Base-by-base conservation (phyloP, 2,329 filamentous ascomycete species). In the Aspergillus aculeatinus region DNA sequence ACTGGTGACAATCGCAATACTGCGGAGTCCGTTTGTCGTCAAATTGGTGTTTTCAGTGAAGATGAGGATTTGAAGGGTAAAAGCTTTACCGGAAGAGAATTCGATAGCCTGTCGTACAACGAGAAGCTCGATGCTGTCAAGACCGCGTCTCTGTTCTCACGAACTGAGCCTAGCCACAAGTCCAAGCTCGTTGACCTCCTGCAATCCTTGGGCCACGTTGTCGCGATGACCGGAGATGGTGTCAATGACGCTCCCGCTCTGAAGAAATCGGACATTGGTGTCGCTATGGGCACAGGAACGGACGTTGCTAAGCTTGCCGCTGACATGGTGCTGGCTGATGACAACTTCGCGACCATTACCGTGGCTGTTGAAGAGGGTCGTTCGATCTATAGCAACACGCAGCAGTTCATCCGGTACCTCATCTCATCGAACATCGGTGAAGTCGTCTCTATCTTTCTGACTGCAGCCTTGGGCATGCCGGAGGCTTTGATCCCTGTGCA, bases 371-470 rank as follows among this genome's bases (percentile, higher is more conserved):
- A 99, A 76, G 95, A 99, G 79, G 95, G 95, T 57, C 90, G 95
- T 64, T 93, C 93, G 65, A 99, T 99, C 79, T 99, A 97, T 85
- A 98, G 95, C 88, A 99, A 99, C 83, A 99, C 95, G 5, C 95
- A 99, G 76, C 95, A 99, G 76, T 99, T 99, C 79, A 99, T 99
- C 79, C 91, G 96, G 53, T 99, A 99, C 77, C 85, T 99, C 63
- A 99, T 99, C 76, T 98, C 94, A 9, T 98, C 94, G 65, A 99
- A 99, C 81, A 99, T 99, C 67, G 96, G 95, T 70, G 95, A 99
- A 77, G 95, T 99, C 39, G 95, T 99, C 39, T 98, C 95, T 10
- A 99, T 99, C 78, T 99, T 99, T 85, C 80, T 99, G 69, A 99
- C 95, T 12, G 95, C 95, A 27, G 95, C 95, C 14, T 83, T 96